Evolutionary conservation across 345 rosid species (phyloP).

Genomic region (Populus nigra): DNA sequence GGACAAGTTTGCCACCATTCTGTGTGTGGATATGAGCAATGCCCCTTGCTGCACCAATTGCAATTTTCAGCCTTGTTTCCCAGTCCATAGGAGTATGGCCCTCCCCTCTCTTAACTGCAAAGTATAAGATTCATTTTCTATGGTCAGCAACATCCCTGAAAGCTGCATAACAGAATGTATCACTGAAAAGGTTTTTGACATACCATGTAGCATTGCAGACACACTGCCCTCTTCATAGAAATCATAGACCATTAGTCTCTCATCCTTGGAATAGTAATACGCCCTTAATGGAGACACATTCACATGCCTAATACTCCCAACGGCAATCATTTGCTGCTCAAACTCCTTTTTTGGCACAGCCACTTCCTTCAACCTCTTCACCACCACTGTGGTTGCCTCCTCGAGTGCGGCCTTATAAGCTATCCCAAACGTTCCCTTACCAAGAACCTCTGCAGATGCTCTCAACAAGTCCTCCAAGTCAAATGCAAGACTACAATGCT

Average conservation of each 20-base stretch:
- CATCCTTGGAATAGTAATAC: constrained; percentile 34
- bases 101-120: constrained; percentile 29
- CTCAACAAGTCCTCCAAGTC: constrained; percentile 36
- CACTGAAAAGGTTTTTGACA: not conserved
- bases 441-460: constrained; percentile 37
- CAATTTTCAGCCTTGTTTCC: constrained; percentile 33
- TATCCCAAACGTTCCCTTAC: constrained; percentile 31
- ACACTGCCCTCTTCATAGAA: constrained; percentile 27
- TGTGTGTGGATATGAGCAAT: constrained; percentile 28
- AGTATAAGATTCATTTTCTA: not conserved
- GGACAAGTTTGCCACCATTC: constrained; percentile 27
- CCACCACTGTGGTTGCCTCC: constrained; percentile 29
- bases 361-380: constrained; percentile 34
- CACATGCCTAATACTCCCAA: constrained; percentile 22
- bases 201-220: constrained; percentile 29
- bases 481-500: constrained; percentile 34
- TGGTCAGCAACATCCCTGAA: not conserved
- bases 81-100: constrained; percentile 25
- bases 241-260: constrained; percentile 29
- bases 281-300: constrained; percentile 26
- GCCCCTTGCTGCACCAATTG: constrained; percentile 31
- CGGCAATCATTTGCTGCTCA: constrained; percentile 26
- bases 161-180: not conserved
- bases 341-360: constrained; percentile 24
- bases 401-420: constrained; percentile 37